Evolutionary conservation across 1,284 basidiomycete genomes (phyloP).

Genomic region (Cystobasidium slooffiae): DNA sequence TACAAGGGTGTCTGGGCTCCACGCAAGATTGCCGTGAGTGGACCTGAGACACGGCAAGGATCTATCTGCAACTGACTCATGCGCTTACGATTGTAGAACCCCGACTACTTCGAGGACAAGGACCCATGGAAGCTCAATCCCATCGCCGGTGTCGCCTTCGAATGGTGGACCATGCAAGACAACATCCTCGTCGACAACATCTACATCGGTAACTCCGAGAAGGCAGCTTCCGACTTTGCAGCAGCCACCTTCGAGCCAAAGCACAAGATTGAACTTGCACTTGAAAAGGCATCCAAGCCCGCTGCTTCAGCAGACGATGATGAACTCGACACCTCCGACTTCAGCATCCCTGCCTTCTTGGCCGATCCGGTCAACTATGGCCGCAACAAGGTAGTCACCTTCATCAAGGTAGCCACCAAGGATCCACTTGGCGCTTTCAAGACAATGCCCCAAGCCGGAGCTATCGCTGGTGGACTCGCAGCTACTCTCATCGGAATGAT

Average conservation of each 20-base stretch:
- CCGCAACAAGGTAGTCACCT: slow-evolving; percentile 72
- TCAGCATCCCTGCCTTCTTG: slow-evolving; percentile 52
- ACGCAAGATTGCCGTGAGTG: slow-evolving; percentile 71
- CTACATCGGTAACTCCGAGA: slow-evolving; percentile 84
- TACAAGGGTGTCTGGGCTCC: slow-evolving; percentile 97
- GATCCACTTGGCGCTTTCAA: slow-evolving; percentile 78
- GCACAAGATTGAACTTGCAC: slow-evolving; percentile 60
- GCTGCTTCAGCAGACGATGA: slow-evolving; percentile 45
- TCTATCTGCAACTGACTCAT: neutral
- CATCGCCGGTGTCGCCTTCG: slow-evolving; percentile 73
- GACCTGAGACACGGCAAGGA: slow-evolving; percentile 54
- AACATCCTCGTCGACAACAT: slow-evolving; percentile 78
- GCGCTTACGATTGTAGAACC: slow-evolving; percentile 64
- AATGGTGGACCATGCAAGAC: slow-evolving; percentile 99
- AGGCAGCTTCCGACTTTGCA: slow-evolving; percentile 79
- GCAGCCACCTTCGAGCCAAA: slow-evolving; percentile 84
- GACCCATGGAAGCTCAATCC: slow-evolving; percentile 82
- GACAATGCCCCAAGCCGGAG: slow-evolving; percentile 80
- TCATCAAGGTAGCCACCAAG: slow-evolving; percentile 71
- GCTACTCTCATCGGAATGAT: slow-evolving; percentile 83
- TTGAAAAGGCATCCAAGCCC: slow-evolving; percentile 57
- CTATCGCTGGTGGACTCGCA: slow-evolving; percentile 70
- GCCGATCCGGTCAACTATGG: slow-evolving; percentile 76
- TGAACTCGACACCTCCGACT: slow-evolving; percentile 48
- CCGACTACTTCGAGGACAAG: slow-evolving; percentile 85